Conservation (phyloP, 495 filamentous ascomycete species). For the Geoglossum glabrum region DNA sequence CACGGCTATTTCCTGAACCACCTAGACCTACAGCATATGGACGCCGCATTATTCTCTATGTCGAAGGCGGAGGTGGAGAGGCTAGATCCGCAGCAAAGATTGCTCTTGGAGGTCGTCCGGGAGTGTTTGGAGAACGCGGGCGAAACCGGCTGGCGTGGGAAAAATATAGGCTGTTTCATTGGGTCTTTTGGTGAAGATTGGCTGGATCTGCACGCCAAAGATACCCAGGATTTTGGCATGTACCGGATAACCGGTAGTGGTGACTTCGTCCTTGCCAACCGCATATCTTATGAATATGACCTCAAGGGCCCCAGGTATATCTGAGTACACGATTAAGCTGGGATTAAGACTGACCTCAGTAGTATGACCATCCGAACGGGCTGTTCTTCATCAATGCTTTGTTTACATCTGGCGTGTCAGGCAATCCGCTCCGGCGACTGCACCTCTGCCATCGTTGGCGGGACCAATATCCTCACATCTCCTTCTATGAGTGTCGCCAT, state of each 20-base stretch:
- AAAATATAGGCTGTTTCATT: not conserved
- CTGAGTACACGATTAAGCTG: slow-evolving; percentile 9
- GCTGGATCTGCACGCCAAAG: not conserved
- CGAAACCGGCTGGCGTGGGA: not conserved
- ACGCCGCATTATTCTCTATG: slow-evolving; percentile 23
- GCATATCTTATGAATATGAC: not conserved
- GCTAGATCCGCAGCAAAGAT: slow-evolving; percentile 37
- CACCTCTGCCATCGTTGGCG: too few species aligned
- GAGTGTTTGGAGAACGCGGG: not conserved
- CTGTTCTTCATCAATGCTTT: too few species aligned
- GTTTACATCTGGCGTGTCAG: too few species aligned
- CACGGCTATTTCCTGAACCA: slow-evolving; percentile 6
- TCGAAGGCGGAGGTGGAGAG: slow-evolving; percentile 22
- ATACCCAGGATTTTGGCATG: not conserved
- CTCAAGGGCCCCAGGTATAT: not conserved
- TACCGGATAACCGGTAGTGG: not conserved
- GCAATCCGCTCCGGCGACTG: too few species aligned
- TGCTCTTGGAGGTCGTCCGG: slow-evolving; percentile 30
- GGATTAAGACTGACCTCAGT: too few species aligned
- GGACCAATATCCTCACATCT: not conserved
- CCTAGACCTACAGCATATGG: slow-evolving; percentile 10
- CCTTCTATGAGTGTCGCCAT: not conserved
- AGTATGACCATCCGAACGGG: not conserved
- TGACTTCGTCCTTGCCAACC: not conserved
- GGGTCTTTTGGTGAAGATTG: slow-evolving; percentile 1